phyloP scores from a whole-genome alignment of 495 filamentous ascomycete species.

The Apiosordaria backusii region DNA sequence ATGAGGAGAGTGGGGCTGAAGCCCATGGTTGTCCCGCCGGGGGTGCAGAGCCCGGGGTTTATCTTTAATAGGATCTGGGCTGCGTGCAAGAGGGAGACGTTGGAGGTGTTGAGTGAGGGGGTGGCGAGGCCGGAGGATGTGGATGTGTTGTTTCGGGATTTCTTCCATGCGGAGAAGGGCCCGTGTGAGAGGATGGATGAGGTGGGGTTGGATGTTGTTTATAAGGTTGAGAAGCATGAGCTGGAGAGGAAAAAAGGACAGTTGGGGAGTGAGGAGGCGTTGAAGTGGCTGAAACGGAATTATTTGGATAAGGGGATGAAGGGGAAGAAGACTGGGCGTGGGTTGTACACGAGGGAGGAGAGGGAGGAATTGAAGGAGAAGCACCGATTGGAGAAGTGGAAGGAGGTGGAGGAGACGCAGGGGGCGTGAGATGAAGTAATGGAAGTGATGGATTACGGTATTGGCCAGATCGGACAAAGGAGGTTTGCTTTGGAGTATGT shows the following conservation, averaged over 20 bases:
- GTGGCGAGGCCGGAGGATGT: constrained; percentile 40
- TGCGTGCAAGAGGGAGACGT: constrained; percentile 53
- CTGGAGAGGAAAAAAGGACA: constrained; percentile 24
- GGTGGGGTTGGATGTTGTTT: constrained; percentile 46
- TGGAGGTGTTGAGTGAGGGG: constrained; percentile 51
- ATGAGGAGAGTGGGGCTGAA: constrained; percentile 43
- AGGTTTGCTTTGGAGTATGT: too few species aligned
- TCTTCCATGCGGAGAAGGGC: constrained; percentile 44
- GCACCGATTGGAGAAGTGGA: constrained; percentile 17
- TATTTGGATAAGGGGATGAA: constrained; percentile 41
- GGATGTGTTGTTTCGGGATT: constrained; percentile 45
- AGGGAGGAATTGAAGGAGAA: constrained; percentile 26
- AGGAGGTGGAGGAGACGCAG: constrained; percentile 29
- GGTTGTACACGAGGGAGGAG: constrained; percentile 28
- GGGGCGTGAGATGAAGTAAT: constrained; percentile 22
- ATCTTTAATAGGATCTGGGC: constrained; percentile 61
- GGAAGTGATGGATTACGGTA: not conserved
- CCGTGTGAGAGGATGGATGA: constrained; percentile 50
- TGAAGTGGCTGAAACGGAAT: constrained; percentile 38
- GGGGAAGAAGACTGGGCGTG: constrained; percentile 43
- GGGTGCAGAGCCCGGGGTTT: constrained; percentile 50
- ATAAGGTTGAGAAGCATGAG: constrained; percentile 38
- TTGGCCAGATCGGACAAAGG: too few species aligned
- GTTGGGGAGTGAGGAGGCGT: constrained; percentile 8
- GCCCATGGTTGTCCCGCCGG: constrained; percentile 38